Base-by-base conservation (phyloP, 2,329 filamentous ascomycete species). In the Stachybotrys chlorohalonatus region DNA sequence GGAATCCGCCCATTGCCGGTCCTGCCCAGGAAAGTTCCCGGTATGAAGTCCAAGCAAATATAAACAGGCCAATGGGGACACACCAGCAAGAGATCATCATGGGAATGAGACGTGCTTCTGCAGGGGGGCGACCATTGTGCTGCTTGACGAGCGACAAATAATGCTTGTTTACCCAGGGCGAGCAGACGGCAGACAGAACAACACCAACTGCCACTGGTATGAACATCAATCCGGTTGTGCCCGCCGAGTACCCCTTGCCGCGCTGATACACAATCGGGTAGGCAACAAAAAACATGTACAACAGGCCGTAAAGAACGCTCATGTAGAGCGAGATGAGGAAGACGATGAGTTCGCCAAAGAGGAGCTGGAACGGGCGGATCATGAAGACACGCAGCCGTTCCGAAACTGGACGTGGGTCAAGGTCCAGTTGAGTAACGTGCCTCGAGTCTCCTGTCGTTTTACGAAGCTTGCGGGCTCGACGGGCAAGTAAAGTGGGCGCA, bases 321-420 rank as follows among this genome's bases (percentile, higher is more conserved):
- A 94, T 95, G 76, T 95, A 95, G 1, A 95, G 60, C 1, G 85
- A 84, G 63, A 95, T 86, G 63, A 94, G 82, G 60, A 95, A 82
- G 51, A 95, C 89, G 64, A 96, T 95, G 46, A 88, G 83, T 69
- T 95, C 90, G 57, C 80, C 73, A 69, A 94, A 93, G 39, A 95
- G 81, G 2, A 96, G 82, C 73, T 94, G 89, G 73, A 95, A 89
- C 1, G 90, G 91, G 5, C 90, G 83, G 58, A 94, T 66, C 46
- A 95, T 74, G 77, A 94, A 93, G 61, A 94, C 78, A 24, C 76
- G 73, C 31, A 95, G 73, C 51, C 86, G 81, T 66, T 94, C 85
- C 5, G 73, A 69, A 53, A 94, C 68, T 3, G 89, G 83, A 0
- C 87, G 81, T 49, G 80, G 70, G 64, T 95, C 89, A 47, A 95